Conservation (phyloP, 106 monocot genomes). For the Cymbidium sinense region DNA sequence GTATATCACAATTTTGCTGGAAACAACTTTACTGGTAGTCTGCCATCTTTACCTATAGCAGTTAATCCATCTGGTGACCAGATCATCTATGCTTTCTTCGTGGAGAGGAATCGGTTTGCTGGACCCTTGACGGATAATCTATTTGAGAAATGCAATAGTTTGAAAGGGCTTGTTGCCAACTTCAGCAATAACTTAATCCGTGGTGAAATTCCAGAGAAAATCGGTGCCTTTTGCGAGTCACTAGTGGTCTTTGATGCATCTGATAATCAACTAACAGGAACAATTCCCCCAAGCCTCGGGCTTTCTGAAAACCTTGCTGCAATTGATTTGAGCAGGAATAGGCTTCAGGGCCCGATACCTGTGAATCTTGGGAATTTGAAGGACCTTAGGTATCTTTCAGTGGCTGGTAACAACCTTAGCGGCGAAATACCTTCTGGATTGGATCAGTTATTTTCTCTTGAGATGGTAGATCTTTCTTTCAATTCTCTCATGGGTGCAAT, state of each 20-base stretch:
- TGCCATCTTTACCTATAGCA: conserved; percentile 45
- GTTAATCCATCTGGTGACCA: conserved; percentile 26
- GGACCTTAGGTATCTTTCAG: conserved; percentile 41
- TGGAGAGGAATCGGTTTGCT: conserved; percentile 46
- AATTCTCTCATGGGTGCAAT: conserved; percentile 67
- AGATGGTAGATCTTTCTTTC: conserved; percentile 72
- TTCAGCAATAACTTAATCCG: conserved; percentile 65
- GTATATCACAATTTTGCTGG: conserved; percentile 63
- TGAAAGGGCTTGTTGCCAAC: conserved; percentile 53
- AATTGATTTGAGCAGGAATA: conserved; percentile 71
- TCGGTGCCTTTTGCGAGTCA: conserved; percentile 44
- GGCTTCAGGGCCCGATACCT: conserved; percentile 55
- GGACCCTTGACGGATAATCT: conserved; percentile 37
- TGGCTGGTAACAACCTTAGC: conserved; percentile 54
- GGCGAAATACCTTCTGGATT: conserved; percentile 59
- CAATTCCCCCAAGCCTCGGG: conserved; percentile 54
- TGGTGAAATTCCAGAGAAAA: conserved; percentile 46
- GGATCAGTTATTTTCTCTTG: conserved; percentile 42
- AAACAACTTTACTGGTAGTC: conserved; percentile 68
- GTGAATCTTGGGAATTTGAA: conserved; percentile 30
- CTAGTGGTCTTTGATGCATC: conserved; percentile 46
- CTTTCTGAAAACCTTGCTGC: conserved; percentile 33
- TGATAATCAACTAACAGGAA: conserved; percentile 53
- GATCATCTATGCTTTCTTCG: conserved; percentile 53
- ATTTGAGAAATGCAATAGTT: conserved; percentile 45